phyloP scores from a whole-genome alignment of 176 grass and related monocot species.

The Rhynchospora pubera region DNA sequence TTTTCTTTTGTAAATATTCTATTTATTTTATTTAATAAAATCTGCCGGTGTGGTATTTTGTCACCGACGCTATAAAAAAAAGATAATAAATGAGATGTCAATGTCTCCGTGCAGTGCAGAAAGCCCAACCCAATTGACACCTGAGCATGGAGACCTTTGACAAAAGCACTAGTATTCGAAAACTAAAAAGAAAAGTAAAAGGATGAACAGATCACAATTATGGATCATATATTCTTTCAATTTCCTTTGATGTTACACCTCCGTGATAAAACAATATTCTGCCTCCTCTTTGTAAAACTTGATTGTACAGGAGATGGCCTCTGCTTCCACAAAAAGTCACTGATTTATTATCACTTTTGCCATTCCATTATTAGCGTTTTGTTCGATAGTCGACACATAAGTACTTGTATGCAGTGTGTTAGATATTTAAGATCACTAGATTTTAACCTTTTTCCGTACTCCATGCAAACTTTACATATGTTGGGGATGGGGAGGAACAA shows the following conservation, averaged over 20 bases:
- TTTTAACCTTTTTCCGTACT: too few relatives aligned
- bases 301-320: background rate
- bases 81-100: too few relatives aligned
- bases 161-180: background rate
- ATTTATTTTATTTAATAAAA: too few relatives aligned
- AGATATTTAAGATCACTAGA: too few relatives aligned
- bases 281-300: background rate
- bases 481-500: too few relatives aligned
- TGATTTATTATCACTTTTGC: background rate
- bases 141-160: background rate
- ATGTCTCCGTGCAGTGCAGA: background rate
- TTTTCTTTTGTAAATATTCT: too few relatives aligned
- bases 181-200: background rate
- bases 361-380: background rate
- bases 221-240: background rate
- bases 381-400: background rate
- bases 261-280: conserved; percentile 16
- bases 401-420: too few relatives aligned
- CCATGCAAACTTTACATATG: too few relatives aligned
- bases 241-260: background rate
- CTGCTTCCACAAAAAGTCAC: background rate
- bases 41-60: too few relatives aligned
- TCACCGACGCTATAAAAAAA: too few relatives aligned
- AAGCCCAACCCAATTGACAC: background rate
- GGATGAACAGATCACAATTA: background rate